A percentile compares a stretch with the other conserved stretches of the same genome.
Conservation (phyloP, 192 early-diverging fungal species). For the Gonapodya sp. region DNA sequence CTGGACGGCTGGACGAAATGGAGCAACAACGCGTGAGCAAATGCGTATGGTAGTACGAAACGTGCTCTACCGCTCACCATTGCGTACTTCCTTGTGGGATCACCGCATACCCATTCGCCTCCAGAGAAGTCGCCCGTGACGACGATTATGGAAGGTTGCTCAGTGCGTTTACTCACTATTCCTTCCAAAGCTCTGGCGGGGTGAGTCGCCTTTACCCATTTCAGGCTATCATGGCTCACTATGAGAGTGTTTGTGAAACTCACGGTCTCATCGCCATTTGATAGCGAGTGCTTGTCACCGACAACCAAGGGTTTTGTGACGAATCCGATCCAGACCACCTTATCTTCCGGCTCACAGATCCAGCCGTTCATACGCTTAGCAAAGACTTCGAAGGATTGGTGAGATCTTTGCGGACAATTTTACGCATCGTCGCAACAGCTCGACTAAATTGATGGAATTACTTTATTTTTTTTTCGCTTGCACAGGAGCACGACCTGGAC, state of each 20-base stretch:
- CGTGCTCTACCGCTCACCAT: background rate
- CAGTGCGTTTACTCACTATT: background rate
- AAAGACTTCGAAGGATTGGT: background rate
- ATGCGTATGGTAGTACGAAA: background rate
- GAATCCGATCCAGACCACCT: background rate
- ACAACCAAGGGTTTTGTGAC: background rate
- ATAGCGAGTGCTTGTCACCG: background rate
- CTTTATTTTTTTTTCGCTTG: no score
- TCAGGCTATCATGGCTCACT: background rate
- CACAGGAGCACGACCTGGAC: background rate
- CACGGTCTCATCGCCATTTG: background rate
- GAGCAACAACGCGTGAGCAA: background rate
- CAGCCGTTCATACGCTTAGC: background rate
- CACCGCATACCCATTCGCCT: background rate
- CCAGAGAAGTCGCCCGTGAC: background rate
- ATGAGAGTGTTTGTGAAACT: background rate
- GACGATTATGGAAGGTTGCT: background rate
- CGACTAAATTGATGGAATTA: no score
- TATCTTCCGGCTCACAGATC: background rate
- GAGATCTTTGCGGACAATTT: background rate
- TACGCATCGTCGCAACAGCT: no score
- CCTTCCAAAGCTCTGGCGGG: background rate
- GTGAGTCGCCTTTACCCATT: background rate
- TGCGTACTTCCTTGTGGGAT: background rate
- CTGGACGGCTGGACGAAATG: background rate